phyloP scores from a whole-genome alignment of 805 yeast genomes.

The Kodamaea kaohsiungensis region DNA sequence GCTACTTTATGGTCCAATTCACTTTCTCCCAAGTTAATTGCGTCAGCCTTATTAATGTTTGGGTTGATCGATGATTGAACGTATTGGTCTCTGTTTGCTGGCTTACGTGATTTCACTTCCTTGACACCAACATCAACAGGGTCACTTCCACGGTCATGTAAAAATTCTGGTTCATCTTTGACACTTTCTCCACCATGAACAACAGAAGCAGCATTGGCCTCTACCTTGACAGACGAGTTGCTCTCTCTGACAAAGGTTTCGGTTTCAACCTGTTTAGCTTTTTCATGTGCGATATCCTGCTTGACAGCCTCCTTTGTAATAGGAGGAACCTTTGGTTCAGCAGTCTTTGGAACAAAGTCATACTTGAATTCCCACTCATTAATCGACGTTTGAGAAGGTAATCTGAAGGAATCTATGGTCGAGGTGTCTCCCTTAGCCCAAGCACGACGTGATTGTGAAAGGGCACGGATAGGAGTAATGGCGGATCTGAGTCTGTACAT shows the following conservation, averaged over 20 bases:
- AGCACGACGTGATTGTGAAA: neutral
- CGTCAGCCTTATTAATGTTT: constrained; percentile 36
- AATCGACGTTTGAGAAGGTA: constrained; percentile 49
- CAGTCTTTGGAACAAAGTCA: constrained; percentile 43
- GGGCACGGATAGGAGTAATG: neutral
- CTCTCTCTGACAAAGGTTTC: constrained; percentile 38
- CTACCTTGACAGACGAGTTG: constrained; percentile 41
- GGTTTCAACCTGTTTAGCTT: constrained; percentile 36
- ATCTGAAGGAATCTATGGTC: constrained; percentile 56
- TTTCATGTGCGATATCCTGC: constrained; percentile 48
- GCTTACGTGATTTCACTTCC: constrained; percentile 19
- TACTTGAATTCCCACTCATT: constrained; percentile 52
- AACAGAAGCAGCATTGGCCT: constrained; percentile 42
- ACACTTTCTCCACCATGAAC: constrained; percentile 46
- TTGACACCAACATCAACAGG: constrained; percentile 31
- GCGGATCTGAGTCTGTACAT: constrained; percentile 7
- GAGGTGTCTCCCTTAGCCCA: constrained; percentile 55
- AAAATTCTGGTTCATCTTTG: constrained; percentile 36
- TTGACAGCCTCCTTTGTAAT: constrained; percentile 49
- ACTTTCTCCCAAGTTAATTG: constrained; percentile 36
- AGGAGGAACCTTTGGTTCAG: constrained; percentile 46
- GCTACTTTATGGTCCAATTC: constrained; percentile 39
- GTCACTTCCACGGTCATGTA: constrained; percentile 37
- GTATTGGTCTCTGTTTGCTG: constrained; percentile 41
- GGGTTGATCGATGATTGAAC: constrained; percentile 44